Evolutionary conservation across 345 rosid species (phyloP).

Genomic region (Kernera saxatilis): DNA sequence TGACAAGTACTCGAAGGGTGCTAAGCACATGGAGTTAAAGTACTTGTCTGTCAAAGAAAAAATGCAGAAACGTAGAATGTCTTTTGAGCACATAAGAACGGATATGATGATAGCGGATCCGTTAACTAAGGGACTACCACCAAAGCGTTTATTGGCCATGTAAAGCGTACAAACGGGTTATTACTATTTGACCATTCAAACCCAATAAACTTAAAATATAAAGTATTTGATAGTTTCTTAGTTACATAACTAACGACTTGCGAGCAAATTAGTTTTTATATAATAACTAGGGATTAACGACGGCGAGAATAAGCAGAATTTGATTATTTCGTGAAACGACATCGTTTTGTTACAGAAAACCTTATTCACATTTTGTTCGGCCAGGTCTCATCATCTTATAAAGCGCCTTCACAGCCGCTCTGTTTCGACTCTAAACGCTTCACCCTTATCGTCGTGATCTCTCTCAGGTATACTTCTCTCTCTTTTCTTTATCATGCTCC

Average conservation of each 20-base stretch:
- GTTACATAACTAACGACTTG: neutral
- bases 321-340: neutral
- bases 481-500: neutral
- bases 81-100: neutral
- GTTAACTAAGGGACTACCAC: neutral
- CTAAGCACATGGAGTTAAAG: neutral
- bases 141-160: neutral
- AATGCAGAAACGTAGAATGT: neutral
- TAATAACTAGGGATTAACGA: neutral
- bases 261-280: neutral
- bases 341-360: neutral
- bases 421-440: neutral
- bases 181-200: neutral
- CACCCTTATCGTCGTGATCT: constrained; percentile 11
- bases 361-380: constrained; percentile 3
- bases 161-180: too few species aligned
- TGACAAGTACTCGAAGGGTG: too few species aligned
- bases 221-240: constrained; percentile 8
- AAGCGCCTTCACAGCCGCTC: constrained; percentile 17
- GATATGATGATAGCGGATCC: neutral
- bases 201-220: neutral
- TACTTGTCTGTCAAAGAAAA: neutral
- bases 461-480: neutral
- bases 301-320: neutral
- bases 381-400: neutral